Base-by-base conservation (phyloP, 2,329 filamentous ascomycete species). In the Pestalotiopsis sp. region DNA sequence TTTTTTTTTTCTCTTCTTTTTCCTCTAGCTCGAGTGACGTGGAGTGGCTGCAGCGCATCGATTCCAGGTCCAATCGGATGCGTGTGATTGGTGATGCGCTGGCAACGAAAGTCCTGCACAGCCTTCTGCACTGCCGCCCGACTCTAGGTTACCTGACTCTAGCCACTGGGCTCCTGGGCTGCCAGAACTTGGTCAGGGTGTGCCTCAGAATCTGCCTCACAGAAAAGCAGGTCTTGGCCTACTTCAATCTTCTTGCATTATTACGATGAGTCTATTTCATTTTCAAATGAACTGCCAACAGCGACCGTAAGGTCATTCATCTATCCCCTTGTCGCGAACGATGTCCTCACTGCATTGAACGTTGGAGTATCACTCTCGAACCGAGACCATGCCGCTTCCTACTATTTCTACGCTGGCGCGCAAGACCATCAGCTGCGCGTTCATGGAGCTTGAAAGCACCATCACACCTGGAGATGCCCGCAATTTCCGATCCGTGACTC, bases 401-500 rank as follows among this genome's bases (percentile, higher is more conserved):
- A n/a, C 41, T 49, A 14, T 49, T 49, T 49, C 41, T 49, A 3
- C 41, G 7, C 3, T 49, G 41, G 41, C 41, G 41, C 14, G 14
- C 2, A 14, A 49, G 14, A 49, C 41, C 14, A 49, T 49, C 14
- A 49, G 41, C 62, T 62, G 41, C 31, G 64, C 64, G 1, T 66
- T 59, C n/a, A 27, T 13, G 2, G 31, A 59, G n/a, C 64, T 66
- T 27, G 52, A 66, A n/a, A 27, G 4, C 3, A 59, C 64, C 4
- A 59, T 66, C 13, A 45, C 27, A 3, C 31, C 64, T 25, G 64
- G 64, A 4, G 45, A 66, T 66, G 27, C 63, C 45, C 39, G 45
- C 63, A 13, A 59, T 6, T 45, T 66, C 20, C 11, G 31, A n/a
- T 7, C 27, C 2, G 13, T 39, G 6, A 59, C 64, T n/a, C 52